Base-by-base conservation (phyloP, 306 rosid species). In the Crataegus laevigata region DNA sequence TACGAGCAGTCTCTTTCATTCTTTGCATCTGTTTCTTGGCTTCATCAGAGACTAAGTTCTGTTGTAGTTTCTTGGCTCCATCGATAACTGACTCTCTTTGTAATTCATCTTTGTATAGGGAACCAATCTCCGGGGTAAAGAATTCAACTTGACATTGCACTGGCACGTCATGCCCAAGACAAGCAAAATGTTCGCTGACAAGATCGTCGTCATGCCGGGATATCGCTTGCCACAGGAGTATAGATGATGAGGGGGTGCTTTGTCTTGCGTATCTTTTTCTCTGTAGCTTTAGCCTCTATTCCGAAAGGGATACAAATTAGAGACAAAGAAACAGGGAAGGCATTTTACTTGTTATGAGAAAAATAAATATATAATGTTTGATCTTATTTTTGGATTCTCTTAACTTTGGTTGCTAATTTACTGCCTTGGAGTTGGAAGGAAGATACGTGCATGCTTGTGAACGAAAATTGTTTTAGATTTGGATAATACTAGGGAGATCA, bases 81-180 rank as follows among this genome's bases (percentile, higher is more conserved):
- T 28, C 8, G 3, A 19, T 40, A 14, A 43, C 13, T 61, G 10
- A 19, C 69, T 32, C 52, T 38, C 14, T 29, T 6, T 24, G 43
- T 26, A 60, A 66, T 45, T 60, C 42, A 17, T 32, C 36, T 79
- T 43, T 79, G 51, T 78, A 50, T 80, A 94, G 99, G 99, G 97
- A 80, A 87, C 79, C 84, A 92, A 94, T 85, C 84, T 92, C 69
- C 88, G 93, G 3, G 93, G 97, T 24, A 92, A 90, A 83, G 96
- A 85, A 28, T 90, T 85, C 77, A 94, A 94, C 91, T 75, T 94
- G 82, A 92, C 99, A 29, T 30, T 94, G 89, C 99, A 94, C 84
- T 92, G 99, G 99, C 99, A 94, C 74, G 92, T 92, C 30, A 94
- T 94, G 99, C 99, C 99, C 64, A 92, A 92, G 89, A 90, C 96